Conservation (phyloP, 768 basidiomycete species). For the Dioszegia hungarica region DNA sequence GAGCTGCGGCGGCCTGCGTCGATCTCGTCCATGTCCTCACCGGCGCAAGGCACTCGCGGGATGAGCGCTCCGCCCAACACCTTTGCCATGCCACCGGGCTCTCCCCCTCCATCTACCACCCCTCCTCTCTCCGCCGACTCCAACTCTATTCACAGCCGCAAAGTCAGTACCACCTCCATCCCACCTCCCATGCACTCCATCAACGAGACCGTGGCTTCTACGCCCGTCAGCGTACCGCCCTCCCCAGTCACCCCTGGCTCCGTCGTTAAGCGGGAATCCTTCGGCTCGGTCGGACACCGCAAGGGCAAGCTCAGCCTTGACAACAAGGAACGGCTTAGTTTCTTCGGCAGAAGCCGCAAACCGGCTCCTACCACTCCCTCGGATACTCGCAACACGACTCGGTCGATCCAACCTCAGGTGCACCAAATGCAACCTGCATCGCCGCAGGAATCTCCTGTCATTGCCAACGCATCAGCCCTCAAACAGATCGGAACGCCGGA, state of each 20-base stretch:
- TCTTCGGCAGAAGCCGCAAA: slow-evolving; percentile 77
- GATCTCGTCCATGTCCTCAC: slow-evolving; percentile 46
- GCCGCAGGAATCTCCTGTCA: slow-evolving; percentile 12
- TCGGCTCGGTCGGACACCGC: slow-evolving; percentile 45
- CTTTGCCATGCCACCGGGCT: slow-evolving; percentile 10
- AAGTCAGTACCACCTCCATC: slow-evolving; percentile 18
- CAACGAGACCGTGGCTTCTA: slow-evolving; percentile 18
- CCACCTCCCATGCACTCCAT: slow-evolving; percentile 30
- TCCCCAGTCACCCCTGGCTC: slow-evolving; percentile 40
- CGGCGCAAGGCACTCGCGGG: no score
- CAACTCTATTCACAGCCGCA: slow-evolving; percentile 26
- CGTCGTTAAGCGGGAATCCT: slow-evolving; percentile 36
- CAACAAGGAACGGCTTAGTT: slow-evolving; percentile 55
- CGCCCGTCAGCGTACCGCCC: slow-evolving; percentile 27
- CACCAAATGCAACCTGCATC: slow-evolving; percentile 40
- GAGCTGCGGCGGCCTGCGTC: slow-evolving; percentile 73
- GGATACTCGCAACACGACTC: slow-evolving; percentile 4
- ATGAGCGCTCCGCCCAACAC: slow-evolving; percentile 32
- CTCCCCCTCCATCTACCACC: slow-evolving; percentile 20
- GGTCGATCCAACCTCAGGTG: slow-evolving; percentile 13
- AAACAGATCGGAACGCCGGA: slow-evolving; percentile 89
- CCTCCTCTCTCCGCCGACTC: slow-evolving; percentile 22
- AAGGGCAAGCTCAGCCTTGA: slow-evolving; percentile 45
- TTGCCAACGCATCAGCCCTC: slow-evolving; percentile 58
- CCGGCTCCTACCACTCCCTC: slow-evolving; percentile 57